Percentiles rank a stretch among this genome's conserved stretches.
These are phyloP conservation scores for Huntiella savannae DNA, from an alignment of 2,329 filamentous ascomycete genomes.

Conservation along the genomic window DNA sequence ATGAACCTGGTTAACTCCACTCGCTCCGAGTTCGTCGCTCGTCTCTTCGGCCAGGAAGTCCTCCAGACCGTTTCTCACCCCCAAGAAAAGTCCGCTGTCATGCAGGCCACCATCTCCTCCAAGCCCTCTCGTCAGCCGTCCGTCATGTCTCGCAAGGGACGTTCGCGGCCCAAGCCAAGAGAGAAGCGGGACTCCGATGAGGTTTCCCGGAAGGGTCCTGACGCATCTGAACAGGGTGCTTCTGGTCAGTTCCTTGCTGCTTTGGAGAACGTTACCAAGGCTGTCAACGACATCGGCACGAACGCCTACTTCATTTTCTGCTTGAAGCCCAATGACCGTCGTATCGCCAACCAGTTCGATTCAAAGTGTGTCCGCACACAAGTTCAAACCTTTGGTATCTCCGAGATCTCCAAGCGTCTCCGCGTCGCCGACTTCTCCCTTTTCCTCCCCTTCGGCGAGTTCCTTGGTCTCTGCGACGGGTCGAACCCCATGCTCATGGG, in stretches of 20 bases:
- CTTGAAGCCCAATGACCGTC: slow-evolving; percentile 86
- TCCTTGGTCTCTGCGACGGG: slow-evolving; percentile 69
- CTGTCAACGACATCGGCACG: slow-evolving; percentile 59
- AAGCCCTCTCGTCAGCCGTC: slow-evolving; percentile 86
- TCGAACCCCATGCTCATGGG: slow-evolving; percentile 66
- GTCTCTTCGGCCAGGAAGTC: slow-evolving; percentile 90
- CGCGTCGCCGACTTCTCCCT: slow-evolving; percentile 88
- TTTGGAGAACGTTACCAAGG: slow-evolving; percentile 78
- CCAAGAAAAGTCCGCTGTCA: slow-evolving; percentile 71
- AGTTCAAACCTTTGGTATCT: slow-evolving; percentile 86
- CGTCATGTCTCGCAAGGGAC: slow-evolving; percentile 59
- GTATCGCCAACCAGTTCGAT: slow-evolving; percentile 96
- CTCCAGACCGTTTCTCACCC: slow-evolving; percentile 87
- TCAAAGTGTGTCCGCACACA: slow-evolving; percentile 95
- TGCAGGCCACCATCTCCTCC: slow-evolving; percentile 91
- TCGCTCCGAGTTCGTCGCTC: slow-evolving; percentile 71
- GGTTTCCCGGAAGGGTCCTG: slow-evolving; percentile 25
- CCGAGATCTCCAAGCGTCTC: slow-evolving; percentile 85
- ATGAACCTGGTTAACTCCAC: slow-evolving; percentile 84
- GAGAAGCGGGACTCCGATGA: slow-evolving; percentile 23
- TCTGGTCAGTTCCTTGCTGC: slow-evolving; percentile 82
- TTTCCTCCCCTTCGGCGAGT: slow-evolving; percentile 90
- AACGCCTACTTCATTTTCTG: slow-evolving; percentile 97
- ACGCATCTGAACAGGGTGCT: slow-evolving; percentile 56
- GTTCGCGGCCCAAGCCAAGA: slow-evolving; percentile 19